Base-by-base conservation (phyloP, 305 asterid genomes). In the Monarda citriodora region DNA sequence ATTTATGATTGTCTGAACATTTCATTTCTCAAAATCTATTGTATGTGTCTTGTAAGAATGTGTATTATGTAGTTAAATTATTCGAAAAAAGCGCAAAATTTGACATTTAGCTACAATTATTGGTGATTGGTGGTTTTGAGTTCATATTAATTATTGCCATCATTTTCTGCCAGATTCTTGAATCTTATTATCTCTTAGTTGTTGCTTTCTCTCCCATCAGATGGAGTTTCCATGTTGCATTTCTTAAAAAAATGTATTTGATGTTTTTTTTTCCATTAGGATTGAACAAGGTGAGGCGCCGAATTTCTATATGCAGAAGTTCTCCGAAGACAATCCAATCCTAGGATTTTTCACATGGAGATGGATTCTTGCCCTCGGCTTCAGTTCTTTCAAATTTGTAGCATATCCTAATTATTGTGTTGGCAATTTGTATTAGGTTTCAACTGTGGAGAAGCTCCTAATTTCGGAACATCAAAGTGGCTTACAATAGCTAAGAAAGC, bases 391-490 rank as follows among this genome's bases (percentile, higher is more conserved):
- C n/a, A n/a, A n/a, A n/a, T n/a, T n/a, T n/a, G 50, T 45, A 56
- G 40, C 66, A 40, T 34, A 49, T 38, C 29, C 62, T 63, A 56
- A 57, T 56, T 29, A 22, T 55, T 59, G 37, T 34, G 29, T 67
- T 58, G 50, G 53, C 25, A 60, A 46, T 65, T 69, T 44, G 36
- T 53, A 57, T 68, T 74, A 93, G 99, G 99, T 66, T 93, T 90
- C 70, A 93, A 84, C 73, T 93, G 99, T 77, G 99, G 99, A 52
- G 99, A 93, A 85, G 99, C 99, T 73, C 96, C 99, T 63, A 93
- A 93, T 79, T 93, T 93, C 67, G 94, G 96, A 62, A 93, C 99
- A 45, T 94, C 97, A 21, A 74, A 76, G 78, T 93, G 99, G 97
- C 99, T 93, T 73, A 53, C 89, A 51, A 85, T 93, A 67, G 99